Percentiles rank a stretch among this genome's conserved stretches.
Conservation (phyloP, 495 filamentous ascomycete species). For the Aspergillus olivimuriae region DNA sequence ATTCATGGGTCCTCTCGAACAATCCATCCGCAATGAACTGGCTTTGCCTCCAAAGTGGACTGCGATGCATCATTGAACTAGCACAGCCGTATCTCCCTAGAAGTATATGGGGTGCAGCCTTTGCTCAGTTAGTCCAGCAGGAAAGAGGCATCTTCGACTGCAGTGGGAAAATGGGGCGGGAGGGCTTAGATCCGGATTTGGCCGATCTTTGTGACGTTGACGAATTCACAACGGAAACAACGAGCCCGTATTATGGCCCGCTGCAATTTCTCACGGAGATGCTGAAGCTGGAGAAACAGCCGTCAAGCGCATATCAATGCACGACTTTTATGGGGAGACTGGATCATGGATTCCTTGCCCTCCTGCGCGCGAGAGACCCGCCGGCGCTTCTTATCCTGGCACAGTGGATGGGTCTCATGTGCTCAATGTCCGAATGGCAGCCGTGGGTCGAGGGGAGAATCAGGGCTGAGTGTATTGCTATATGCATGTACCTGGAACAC, state of each 20-base stretch:
- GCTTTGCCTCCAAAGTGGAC: constrained; percentile 35
- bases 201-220: constrained; percentile 33
- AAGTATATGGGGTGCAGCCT: constrained; percentile 32
- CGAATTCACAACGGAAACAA: constrained; percentile 24
- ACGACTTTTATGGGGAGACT: constrained; percentile 28
- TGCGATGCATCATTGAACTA: constrained; percentile 26
- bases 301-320: constrained; percentile 15
- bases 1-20: constrained; percentile 39
- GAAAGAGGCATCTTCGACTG: constrained; percentile 17
- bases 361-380: constrained; percentile 28
- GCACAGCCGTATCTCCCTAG: constrained; percentile 21
- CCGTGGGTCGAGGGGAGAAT: constrained; percentile 24
- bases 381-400: constrained; percentile 32
- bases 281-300: constrained; percentile 8
- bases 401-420: constrained; percentile 36
- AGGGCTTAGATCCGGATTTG: constrained; percentile 27
- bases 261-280: constrained; percentile 26
- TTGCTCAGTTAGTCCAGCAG: constrained; percentile 18
- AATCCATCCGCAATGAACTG: constrained; percentile 33
- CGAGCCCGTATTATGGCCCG: constrained; percentile 33
- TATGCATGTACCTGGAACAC: constrained; percentile 31
- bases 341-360: constrained; percentile 23
- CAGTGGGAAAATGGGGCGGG: constrained; percentile 22
- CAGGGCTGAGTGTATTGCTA: constrained; percentile 29
- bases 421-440: constrained; percentile 18